Base-by-base conservation (phyloP, 2,329 filamentous ascomycete species). In the Cadophora luteo-olivacea region DNA sequence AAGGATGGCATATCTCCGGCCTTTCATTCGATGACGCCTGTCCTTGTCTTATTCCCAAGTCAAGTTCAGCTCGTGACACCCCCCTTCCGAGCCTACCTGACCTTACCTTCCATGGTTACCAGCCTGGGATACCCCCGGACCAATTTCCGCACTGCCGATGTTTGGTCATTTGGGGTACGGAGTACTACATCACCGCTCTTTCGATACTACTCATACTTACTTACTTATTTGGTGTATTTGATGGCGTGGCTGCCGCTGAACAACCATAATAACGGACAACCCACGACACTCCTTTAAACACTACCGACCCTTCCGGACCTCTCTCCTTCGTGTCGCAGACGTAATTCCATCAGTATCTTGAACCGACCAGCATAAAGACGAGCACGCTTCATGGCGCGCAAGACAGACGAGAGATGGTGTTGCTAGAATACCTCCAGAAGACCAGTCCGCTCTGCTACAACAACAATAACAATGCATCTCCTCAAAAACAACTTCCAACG, bases 381-480 rank as follows among this genome's bases (percentile, higher is more conserved):
- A 64, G 49, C 66, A 48, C 58, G 54, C 65, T 72, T 69, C 68
- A 74, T 74, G 72, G 72, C 70, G 65, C 67, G 58, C 33, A 51
- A 55, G 45, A 41, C 52, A 68, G 38, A 67, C 55, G 64, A 69
- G 75, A 65, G 16, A 77, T 77, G 75, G 71, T 75, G 58, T 70
- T 74, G 67, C 68, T 76, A 68, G 74, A 72, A 72, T 74, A 75
- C 67, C 69, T 75, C 38, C 74, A 70, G 49, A 68, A 72, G 55
- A 60, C 70, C 24, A 57, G 70, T 60, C 45, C 68, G 29, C 68
- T 70, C 45, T 77, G 70, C 66, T 62, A 63, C 49, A 69, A 74
- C 48, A 29, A 29, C 29, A 70, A 72, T 58, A 29, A 29, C 29
- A 70, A 72, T 58, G 69, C 49, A 41, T 67, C 65, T 9, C 32